These are phyloP conservation scores for Oidium heveae DNA, from an alignment of 2,329 filamentous ascomycete genomes.

Conservation along the genomic window DNA sequence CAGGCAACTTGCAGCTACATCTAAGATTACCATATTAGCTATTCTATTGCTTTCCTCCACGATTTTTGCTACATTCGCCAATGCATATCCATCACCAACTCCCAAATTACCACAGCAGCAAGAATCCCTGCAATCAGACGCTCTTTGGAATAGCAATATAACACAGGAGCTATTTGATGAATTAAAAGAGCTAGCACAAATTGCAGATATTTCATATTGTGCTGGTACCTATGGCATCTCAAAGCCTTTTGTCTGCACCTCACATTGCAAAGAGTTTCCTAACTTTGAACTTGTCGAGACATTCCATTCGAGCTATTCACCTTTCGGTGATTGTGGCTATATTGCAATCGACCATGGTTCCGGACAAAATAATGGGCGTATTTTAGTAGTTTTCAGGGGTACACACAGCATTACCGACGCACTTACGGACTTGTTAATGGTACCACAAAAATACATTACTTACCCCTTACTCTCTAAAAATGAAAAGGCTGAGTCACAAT, in stretches of 20 bases:
- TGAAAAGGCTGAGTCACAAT: too few relatives aligned
- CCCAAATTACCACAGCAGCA: too few relatives aligned
- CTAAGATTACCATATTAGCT: too few relatives aligned
- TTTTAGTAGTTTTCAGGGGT: constrained; percentile 76
- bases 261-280: constrained; percentile 64
- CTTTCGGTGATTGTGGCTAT: constrained; percentile 85
- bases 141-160: constrained; percentile 18
- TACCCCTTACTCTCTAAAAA: constrained; percentile 30
- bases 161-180: constrained; percentile 45
- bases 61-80: too few relatives aligned
- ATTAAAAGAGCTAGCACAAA: constrained; percentile 66
- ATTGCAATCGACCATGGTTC: constrained; percentile 58
- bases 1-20: too few relatives aligned
- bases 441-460: constrained; percentile 74
- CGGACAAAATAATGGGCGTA: constrained; percentile 18
- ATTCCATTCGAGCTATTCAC: constrained; percentile 71
- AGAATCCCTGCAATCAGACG: too few relatives aligned
- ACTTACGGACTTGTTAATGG: constrained; percentile 66
- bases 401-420: constrained; percentile 89
- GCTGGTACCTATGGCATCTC: constrained; percentile 62
- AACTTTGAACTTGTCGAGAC: constrained; percentile 52
- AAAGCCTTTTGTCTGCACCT: constrained; percentile 64
- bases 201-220: constrained; percentile 90
- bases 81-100: too few relatives aligned
- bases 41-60: too few relatives aligned